Base-by-base conservation (phyloP, 2,329 filamentous ascomycete species). In the Ceratocystiopsis brevicomis region DNA sequence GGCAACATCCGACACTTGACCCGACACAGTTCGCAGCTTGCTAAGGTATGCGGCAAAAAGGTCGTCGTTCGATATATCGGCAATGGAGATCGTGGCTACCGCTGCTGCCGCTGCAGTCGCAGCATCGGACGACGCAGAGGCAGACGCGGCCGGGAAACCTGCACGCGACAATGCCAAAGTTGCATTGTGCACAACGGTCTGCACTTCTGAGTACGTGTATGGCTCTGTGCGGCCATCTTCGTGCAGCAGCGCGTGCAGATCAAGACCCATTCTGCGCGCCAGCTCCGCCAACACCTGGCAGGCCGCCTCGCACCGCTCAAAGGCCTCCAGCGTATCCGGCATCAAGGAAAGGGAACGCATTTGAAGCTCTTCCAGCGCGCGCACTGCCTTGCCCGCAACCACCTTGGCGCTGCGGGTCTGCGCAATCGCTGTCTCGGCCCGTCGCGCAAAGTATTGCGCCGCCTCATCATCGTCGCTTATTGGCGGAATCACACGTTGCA, bases 381-480 rank as follows among this genome's bases (percentile, higher is more conserved):
- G 75, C 37, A 83, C 71, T 6, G 82, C 73, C 63, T 93, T 93
- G 44, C 78, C 74, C 40, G 81, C 75, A 40, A 88, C 70, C 33
- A 94, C 82, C 66, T 93, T 94, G 44, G 80, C 73, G 55, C 81
- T 86, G 47, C 87, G 74, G 9, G 81, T 82, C 53, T 86, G 78
- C 14, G 73, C 76, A 47, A 86, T 71, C 44, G 86, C 72, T 15
- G 68, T 59, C 47, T 93, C 85, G 1, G 79, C 66, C 56, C 79
- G 82, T 53, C 75, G 76, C 30, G 71, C 59, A 51, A 93, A 79
- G 52, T 80, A 69, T 47, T 76, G 64, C 12, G 70, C 71, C 50
- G 74, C 64, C 48, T 83, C 80, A 42, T 81, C 78, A 9, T 84
- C 77, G 21, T 80, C 74, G 17, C 62, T 64, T 11, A 60, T 60